phyloP scores from a whole-genome alignment of 2,329 filamentous ascomycete genomes.

The Harringtonia lauricola region DNA sequence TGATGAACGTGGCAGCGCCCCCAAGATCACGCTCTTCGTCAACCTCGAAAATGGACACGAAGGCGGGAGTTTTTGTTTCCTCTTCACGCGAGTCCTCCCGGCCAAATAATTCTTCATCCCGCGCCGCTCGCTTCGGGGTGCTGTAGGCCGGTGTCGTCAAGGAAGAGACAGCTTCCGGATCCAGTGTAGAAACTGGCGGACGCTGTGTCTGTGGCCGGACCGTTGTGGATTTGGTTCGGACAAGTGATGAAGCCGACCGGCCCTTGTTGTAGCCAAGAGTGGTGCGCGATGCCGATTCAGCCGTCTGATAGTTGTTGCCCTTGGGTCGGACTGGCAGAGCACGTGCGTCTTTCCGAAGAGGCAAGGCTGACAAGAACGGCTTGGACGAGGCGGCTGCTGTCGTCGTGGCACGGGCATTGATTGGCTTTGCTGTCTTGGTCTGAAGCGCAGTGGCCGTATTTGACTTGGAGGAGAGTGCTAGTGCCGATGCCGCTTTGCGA shows the following conservation, averaged over 20 bases:
- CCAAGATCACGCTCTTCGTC: conserved; percentile 31
- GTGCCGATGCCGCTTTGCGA: conserved; percentile 40
- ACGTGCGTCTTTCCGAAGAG: conserved; percentile 5
- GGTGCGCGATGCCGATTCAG: conserved; percentile 60
- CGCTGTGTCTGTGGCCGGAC: conserved; percentile 19
- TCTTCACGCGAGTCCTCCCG: conserved; percentile 15
- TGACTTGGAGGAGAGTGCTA: conserved; percentile 28
- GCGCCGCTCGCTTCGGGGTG: background rate
- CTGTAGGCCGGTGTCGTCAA: background rate
- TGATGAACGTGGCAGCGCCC: conserved; percentile 19
- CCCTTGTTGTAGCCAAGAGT: conserved; percentile 83
- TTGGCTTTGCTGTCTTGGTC: conserved; percentile 12
- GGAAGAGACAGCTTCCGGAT: background rate
- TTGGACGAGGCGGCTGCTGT: conserved; percentile 10
- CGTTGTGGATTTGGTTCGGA: conserved; percentile 21
- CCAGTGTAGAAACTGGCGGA: conserved; percentile 18
- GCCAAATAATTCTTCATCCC: background rate
- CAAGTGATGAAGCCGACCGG: conserved; percentile 39
- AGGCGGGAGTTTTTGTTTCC: conserved; percentile 33
- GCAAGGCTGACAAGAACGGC: conserved; percentile 6
- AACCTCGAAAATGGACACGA: conserved; percentile 46
- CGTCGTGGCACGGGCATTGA: conserved; percentile 9
- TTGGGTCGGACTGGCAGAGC: conserved; percentile 6
- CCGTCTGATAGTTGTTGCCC: conserved; percentile 20
- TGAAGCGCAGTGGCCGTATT: conserved; percentile 14